Evolutionary conservation across 257 asterid species (phyloP).

Genomic region (Datura wrightii): DNA sequence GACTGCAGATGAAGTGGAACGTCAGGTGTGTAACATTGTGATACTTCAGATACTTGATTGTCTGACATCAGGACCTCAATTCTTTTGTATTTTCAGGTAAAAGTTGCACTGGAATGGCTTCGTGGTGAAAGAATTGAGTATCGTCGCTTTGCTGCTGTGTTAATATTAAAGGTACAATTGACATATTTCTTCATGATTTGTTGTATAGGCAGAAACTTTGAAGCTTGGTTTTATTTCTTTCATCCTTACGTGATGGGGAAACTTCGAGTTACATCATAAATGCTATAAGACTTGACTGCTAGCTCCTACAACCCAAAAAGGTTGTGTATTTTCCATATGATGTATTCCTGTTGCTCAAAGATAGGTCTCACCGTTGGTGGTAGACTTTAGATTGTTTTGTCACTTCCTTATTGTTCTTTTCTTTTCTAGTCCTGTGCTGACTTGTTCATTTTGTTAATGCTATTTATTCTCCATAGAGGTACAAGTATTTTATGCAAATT

Average conservation of each 20-base stretch:
- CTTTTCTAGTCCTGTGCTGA: background rate
- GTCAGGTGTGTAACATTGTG: conserved; percentile 61
- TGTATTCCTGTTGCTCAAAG: background rate
- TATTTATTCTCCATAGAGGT: background rate
- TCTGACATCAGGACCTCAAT: conserved; percentile 32
- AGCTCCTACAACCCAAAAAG: background rate
- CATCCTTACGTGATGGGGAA: background rate
- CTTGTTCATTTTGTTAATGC: background rate
- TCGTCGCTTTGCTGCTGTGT: conserved; percentile 96
- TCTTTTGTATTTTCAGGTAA: conserved; percentile 64
- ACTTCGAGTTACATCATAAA: background rate
- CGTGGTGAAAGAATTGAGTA: conserved; percentile 90
- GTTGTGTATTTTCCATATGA: background rate
- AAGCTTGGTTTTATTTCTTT: conserved; percentile 4
- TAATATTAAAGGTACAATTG: conserved; percentile 80
- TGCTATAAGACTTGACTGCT: conserved; percentile 14
- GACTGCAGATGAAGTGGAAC: conserved; percentile 99
- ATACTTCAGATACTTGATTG: conserved; percentile 30
- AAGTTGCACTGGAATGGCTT: conserved; percentile 93
- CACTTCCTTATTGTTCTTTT: background rate
- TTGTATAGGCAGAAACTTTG: conserved; percentile 31
- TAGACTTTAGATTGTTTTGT: background rate
- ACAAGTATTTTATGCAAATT: background rate
- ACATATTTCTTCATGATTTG: conserved; percentile 29
- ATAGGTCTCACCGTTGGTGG: background rate